A percentile compares a stretch with the other conserved stretches of the same genome.
Conservation (phyloP, 805 yeast genomes). For the Saccharomycopsis capsularis region DNA sequence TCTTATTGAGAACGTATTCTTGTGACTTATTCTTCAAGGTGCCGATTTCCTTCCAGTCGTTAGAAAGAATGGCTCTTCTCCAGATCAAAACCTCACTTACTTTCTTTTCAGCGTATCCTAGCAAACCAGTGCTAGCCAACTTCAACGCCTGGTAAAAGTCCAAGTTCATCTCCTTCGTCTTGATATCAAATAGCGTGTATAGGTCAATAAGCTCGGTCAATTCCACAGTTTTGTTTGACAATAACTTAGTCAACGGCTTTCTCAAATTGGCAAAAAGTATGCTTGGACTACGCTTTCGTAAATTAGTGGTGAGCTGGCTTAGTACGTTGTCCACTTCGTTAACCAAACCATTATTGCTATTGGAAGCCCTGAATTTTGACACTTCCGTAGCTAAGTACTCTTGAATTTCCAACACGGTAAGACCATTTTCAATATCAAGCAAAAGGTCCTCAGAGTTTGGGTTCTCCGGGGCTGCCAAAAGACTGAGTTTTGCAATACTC, state of each 20-base stretch:
- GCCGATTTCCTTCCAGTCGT: conserved; percentile 42
- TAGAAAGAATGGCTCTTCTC: conserved; percentile 50
- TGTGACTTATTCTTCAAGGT: conserved; percentile 34
- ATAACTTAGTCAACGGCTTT: conserved; percentile 28
- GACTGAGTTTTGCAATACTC: conserved; percentile 66
- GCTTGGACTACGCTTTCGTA: conserved; percentile 21
- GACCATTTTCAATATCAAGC: conserved; percentile 42
- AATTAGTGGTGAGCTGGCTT: conserved; percentile 24
- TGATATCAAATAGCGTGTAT: conserved; percentile 40
- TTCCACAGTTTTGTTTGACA: conserved; percentile 34
- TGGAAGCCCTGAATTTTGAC: not conserved
- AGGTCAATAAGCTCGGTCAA: conserved; percentile 45
- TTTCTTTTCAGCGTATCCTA: conserved; percentile 27
- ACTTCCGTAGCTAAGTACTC: conserved; percentile 30
- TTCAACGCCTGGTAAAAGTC: conserved; percentile 44
- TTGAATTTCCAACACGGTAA: conserved; percentile 46
- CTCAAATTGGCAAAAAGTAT: conserved; percentile 20
- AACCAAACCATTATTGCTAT: not conserved
- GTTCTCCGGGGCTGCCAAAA: conserved; percentile 36
- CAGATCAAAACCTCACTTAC: conserved; percentile 40
- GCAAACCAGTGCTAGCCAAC: conserved; percentile 35
- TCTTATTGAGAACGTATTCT: conserved; percentile 33
- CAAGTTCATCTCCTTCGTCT: conserved; percentile 24
- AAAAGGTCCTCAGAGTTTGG: conserved; percentile 26
- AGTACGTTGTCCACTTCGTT: conserved; percentile 24